Evolutionary conservation across 177 flowering plant genomes (phyloP), one percentile per base, ranked within the genome.

Genomic region (Vitis hybrid): DNA sequence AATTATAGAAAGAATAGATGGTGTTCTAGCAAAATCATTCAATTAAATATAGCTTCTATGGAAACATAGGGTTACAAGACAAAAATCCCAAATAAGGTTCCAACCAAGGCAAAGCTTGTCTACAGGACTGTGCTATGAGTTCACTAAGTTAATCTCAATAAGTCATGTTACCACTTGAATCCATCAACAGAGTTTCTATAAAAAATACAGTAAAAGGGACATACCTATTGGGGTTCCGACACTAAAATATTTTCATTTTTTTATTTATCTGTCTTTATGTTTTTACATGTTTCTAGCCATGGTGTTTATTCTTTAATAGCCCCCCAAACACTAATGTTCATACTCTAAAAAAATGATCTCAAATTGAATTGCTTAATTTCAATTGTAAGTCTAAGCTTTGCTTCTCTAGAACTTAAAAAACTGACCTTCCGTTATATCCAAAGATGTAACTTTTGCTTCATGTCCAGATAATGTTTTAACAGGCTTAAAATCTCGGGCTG

Each of bases 401-500:
- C 8, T 56, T 56, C 16, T 19, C 39, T 39, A 18, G 13, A 10
- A 60, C 29, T 10, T 12, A 65, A 14, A 56, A 48, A 74, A 68
- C 81, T 79, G 64, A 93, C 99, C 99, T 82, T 74, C 93, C 18
- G 72, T 56, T 51, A 96, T 72, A 81, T 96, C 99, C 66, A 89
- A 45, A 55, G 90, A 86, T 49, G 98, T 83, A 52, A 92, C 90
- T 79, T 90, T 93, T 22, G 89, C 88, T 84, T 96, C 99, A 69
- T 96, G 99, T 19, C 88, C 98, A 52, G 95, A 82, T 19, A 96
- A 78, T 51, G 93, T 82, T 82, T 88, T 96, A 51, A 96, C 84
- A 70, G 85, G 98, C 84, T 85, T 89, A 74, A 90, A 93, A 78
- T 96, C 99, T 73, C 90, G 81, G 55, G 92, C 92, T 7, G 99